Evolutionary conservation across 805 yeast genomes (phyloP).

Genomic region (Pichia nakasei): DNA sequence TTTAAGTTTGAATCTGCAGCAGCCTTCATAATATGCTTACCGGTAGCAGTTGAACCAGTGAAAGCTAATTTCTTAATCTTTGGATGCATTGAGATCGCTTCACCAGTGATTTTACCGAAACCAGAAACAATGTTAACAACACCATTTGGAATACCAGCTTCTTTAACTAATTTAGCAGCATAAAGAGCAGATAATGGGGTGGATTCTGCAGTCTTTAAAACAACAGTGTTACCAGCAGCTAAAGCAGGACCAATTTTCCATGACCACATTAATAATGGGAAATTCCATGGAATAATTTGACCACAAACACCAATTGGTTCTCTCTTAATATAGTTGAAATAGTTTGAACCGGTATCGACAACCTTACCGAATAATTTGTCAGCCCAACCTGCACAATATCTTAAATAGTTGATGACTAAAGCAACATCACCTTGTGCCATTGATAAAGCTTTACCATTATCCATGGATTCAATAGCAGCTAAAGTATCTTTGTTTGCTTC

Average conservation of each 20-base stretch:
- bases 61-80: slow-evolving; percentile 85
- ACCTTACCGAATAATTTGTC: slow-evolving; percentile 76
- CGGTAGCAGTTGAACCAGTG: slow-evolving; percentile 90
- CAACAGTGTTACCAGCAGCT: slow-evolving; percentile 84
- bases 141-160: slow-evolving; percentile 90
- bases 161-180: slow-evolving; percentile 56
- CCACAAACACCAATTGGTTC: slow-evolving; percentile 96
- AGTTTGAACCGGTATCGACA: slow-evolving; percentile 64
- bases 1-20: slow-evolving; percentile 63
- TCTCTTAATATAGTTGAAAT: slow-evolving; percentile 71
- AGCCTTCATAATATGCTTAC: slow-evolving; percentile 60
- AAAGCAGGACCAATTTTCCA: slow-evolving; percentile 94
- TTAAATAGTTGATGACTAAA: slow-evolving; percentile 57
- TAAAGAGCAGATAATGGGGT: slow-evolving; percentile 85
- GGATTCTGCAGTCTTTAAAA: slow-evolving; percentile 84
- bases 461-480: slow-evolving; percentile 77
- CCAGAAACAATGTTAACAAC: slow-evolving; percentile 85
- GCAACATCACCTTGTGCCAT: slow-evolving; percentile 71
- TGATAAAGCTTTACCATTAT: slow-evolving; percentile 77
- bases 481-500: slow-evolving; percentile 64
- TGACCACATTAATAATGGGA: slow-evolving; percentile 87
- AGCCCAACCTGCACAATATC: slow-evolving; percentile 87
- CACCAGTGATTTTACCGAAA: slow-evolving; percentile 78
- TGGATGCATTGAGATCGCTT: slow-evolving; percentile 68
- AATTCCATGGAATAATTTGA: slow-evolving; percentile 95